phyloP scores from a whole-genome alignment of 495 filamentous ascomycete genomes.

The Neurospora sp. region DNA sequence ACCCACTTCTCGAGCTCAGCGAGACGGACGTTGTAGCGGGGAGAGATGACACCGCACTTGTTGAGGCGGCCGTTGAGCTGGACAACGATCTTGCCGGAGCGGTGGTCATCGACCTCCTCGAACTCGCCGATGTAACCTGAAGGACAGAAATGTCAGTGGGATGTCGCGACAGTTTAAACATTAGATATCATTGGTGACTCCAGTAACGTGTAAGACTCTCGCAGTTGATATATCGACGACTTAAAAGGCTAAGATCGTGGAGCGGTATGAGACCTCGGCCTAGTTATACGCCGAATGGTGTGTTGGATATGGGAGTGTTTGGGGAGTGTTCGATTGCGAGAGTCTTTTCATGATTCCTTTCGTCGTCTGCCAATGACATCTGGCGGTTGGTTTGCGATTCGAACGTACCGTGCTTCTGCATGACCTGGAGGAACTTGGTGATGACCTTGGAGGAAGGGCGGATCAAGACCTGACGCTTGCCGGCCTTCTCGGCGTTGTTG shows the following conservation, averaged over 20 bases:
- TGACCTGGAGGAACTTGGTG: conserved; percentile 95
- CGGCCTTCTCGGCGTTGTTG: conserved; percentile 99
- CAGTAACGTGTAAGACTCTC: conserved; percentile 93
- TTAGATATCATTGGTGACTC: conserved; percentile 59
- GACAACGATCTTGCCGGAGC: conserved; percentile 95
- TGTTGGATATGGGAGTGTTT: background rate
- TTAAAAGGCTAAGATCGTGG: conserved; percentile 98
- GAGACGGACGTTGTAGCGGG: conserved; percentile 97
- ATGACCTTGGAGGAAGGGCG: conserved; percentile 97
- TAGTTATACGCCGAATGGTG: conserved; percentile 93
- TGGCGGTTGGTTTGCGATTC: conserved; percentile 22
- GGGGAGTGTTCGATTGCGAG: conserved; percentile 5
- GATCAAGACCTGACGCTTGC: conserved; percentile 97
- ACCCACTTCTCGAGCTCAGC: conserved; percentile 98
- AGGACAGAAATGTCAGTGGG: conserved; percentile 38
- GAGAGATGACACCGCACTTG: conserved; percentile 98
- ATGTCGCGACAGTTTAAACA: conserved; percentile 92
- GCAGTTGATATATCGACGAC: conserved; percentile 79
- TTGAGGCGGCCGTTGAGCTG: conserved; percentile 95
- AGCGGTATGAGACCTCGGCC: conserved; percentile 67
- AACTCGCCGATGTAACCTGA: conserved; percentile 99
- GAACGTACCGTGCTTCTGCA: conserved; percentile 98
- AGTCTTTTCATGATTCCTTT: conserved; percentile 5
- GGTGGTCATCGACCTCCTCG: conserved; percentile 98
- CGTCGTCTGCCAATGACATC: background rate